Base-by-base conservation (phyloP, 2,329 filamentous ascomycete genomes). In the Byssoonygena ceratinophila region DNA sequence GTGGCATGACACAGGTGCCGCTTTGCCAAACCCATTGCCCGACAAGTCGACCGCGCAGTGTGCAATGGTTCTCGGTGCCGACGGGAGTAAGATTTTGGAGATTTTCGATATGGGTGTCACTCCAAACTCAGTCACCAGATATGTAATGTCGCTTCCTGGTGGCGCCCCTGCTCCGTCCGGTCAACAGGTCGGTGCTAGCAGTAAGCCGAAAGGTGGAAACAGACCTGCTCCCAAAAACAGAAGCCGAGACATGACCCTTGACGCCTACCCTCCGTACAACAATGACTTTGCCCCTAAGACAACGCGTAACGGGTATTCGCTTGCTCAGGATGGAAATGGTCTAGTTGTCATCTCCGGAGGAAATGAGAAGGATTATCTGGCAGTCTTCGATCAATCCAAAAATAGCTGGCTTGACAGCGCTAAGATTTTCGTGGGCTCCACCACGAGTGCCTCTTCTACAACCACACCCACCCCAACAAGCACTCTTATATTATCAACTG, bases 391-490 rank as follows among this genome's bases (percentile, higher is more conserved):
- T 61, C 81, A 82, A 41, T 77, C 76, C 9, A 69, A 80, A 43
- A 95, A 96, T 65, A 72, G 75, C 43, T 97, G 91, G 91, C 68
- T 85, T 20, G 83, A 95, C 63, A 76, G 85, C 0, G 79, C 79
- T 0, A 69, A 76, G 5, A 66, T 87, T 22, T 80, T 94, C 55
- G 74, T 69, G 6, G 63, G 70, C 50, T 61, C 71, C 53, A 60
- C 61, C 23, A 52, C 20, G 23, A 69, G 71, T 56, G 57, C 58
- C 32, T 55, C 60, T 27, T 45, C 56, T 20, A 59, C 57, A n/a
- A 59, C 62, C 59, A 61, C 36, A 54, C 63, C 43, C 49, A 64
- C 60, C n/a, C 29, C 40, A 12, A 36, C 61, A 1, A 62, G 67
- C 5, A 61, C 70, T 18, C 57, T 58, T 16, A 53, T 53, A 29